These are phyloP conservation scores for Cryptococcus deneoformans DNA, from an alignment of 1,284 basidiomycete genomes.

Conservation along the genomic window DNA sequence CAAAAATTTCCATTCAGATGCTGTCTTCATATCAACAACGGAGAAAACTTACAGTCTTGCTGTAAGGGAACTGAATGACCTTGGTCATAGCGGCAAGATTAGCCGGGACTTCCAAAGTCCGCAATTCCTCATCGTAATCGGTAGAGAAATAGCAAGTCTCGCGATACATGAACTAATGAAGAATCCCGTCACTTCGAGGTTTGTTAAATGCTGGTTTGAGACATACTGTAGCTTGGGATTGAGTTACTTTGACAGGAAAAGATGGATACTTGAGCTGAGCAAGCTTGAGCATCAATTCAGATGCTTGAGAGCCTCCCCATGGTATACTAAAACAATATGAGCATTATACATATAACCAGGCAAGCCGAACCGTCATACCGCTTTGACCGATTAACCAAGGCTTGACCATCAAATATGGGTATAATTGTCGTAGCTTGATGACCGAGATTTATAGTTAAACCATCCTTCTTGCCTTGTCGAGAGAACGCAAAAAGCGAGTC, in stretches of 20 bases:
- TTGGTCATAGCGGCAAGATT: slow-evolving; percentile 65
- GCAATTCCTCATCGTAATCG: slow-evolving; percentile 71
- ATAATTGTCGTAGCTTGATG: slow-evolving; percentile 70
- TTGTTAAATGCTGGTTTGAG: slow-evolving; percentile 35
- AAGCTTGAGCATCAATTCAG: slow-evolving; percentile 87
- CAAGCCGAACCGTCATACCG: slow-evolving; percentile 56
- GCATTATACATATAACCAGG: neutral
- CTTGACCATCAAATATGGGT: slow-evolving; percentile 75
- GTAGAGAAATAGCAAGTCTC: slow-evolving; percentile 81
- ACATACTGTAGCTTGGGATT: slow-evolving; percentile 56
- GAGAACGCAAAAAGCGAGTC: slow-evolving; percentile 93
- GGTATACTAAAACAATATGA: slow-evolving; percentile 54
- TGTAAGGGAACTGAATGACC: slow-evolving; percentile 82
- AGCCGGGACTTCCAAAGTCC: slow-evolving; percentile 61
- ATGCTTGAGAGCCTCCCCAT: slow-evolving; percentile 87
- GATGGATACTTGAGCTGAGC: slow-evolving; percentile 94
- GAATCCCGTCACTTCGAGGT: neutral
- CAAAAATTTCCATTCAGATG: neutral
- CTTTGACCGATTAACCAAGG: slow-evolving; percentile 76
- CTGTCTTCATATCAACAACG: neutral
- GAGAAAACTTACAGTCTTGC: slow-evolving; percentile 53
- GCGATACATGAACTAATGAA: slow-evolving; percentile 76
- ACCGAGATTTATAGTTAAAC: slow-evolving; percentile 62
- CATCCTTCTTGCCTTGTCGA: slow-evolving; percentile 55
- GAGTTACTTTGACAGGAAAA: slow-evolving; percentile 62